Conservation (phyloP, 1,284 basidiomycete genomes). For the Puccinia novopanici region DNA sequence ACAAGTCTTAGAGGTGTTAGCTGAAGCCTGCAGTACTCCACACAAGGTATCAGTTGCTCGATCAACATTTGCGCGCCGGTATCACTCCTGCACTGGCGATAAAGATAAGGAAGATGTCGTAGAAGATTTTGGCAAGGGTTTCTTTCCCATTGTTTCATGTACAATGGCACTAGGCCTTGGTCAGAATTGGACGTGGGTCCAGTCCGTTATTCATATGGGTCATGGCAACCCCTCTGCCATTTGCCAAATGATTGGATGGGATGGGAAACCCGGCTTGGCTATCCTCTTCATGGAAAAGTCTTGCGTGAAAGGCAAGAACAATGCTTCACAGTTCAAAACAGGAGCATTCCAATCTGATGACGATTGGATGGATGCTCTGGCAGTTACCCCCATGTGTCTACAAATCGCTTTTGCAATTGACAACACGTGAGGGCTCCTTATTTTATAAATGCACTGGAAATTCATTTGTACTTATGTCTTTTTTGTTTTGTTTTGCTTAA, state of each 20-base stretch:
- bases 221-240: neutral
- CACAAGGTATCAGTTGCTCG: neutral
- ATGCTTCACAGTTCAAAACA: neutral
- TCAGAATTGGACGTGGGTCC: neutral
- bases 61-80: neutral
- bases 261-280: neutral
- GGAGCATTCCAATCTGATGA: neutral
- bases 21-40: neutral
- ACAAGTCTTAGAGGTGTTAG: neutral
- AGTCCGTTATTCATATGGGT: neutral
- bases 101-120: neutral
- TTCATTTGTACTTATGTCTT: too few relatives aligned
- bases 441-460: too few relatives aligned
- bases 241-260: conserved; percentile 1
- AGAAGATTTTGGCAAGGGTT: neutral
- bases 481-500: too few relatives aligned
- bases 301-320: neutral
- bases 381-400: neutral
- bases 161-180: too few relatives aligned
- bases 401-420: neutral
- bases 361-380: neutral
- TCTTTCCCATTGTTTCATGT: neutral
- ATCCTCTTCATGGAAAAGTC: neutral
- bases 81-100: too few relatives aligned
- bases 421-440: neutral